Evolutionary conservation across 352 stramenopile species (phyloP).

Genomic region (Globisporangium megalacanthum): DNA sequence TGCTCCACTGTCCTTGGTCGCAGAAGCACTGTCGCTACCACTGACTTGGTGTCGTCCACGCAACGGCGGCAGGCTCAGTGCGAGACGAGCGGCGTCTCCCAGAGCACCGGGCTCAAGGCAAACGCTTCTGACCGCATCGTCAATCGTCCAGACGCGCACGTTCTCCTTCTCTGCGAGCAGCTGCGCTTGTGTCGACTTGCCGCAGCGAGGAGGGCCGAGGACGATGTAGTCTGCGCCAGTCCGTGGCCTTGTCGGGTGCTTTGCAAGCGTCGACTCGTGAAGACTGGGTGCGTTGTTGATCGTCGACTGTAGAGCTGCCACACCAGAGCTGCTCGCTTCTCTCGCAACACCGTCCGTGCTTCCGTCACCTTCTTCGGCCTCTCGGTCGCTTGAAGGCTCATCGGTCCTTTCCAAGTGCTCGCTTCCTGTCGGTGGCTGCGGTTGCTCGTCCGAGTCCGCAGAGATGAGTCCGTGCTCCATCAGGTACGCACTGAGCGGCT

Average conservation of each 20-base stretch:
- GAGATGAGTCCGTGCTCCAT: slow-evolving; percentile 31
- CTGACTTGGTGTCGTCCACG: not conserved
- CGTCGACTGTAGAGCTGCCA: not conserved
- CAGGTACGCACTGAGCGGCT: slow-evolving; percentile 58
- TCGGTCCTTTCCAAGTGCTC: not conserved
- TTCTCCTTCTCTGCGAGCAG: slow-evolving; percentile 73
- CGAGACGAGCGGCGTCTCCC: slow-evolving; percentile 27
- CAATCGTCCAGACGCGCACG: slow-evolving; percentile 61
- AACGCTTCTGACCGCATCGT: slow-evolving; percentile 52
- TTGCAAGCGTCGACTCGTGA: not conserved
- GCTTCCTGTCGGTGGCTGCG: not conserved
- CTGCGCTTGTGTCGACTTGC: slow-evolving; percentile 74
- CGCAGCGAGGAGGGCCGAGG: slow-evolving; percentile 65
- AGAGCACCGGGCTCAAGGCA: slow-evolving; percentile 32
- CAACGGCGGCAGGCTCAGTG: slow-evolving; percentile 19
- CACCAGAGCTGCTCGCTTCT: not conserved
- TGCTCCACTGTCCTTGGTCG: not conserved
- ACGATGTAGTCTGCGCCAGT: slow-evolving; percentile 77
- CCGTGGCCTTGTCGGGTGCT: slow-evolving; percentile 9
- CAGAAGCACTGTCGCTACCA: not conserved
- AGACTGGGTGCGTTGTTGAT: not conserved
- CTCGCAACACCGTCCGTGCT: too few species aligned
- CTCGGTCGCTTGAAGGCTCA: not conserved
- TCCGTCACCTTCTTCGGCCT: not conserved
- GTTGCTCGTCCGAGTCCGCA: not conserved